These are phyloP conservation scores for Periconia macrospinosa DNA, from an alignment of 2,329 filamentous ascomycete genomes.

Conservation along the genomic window DNA sequence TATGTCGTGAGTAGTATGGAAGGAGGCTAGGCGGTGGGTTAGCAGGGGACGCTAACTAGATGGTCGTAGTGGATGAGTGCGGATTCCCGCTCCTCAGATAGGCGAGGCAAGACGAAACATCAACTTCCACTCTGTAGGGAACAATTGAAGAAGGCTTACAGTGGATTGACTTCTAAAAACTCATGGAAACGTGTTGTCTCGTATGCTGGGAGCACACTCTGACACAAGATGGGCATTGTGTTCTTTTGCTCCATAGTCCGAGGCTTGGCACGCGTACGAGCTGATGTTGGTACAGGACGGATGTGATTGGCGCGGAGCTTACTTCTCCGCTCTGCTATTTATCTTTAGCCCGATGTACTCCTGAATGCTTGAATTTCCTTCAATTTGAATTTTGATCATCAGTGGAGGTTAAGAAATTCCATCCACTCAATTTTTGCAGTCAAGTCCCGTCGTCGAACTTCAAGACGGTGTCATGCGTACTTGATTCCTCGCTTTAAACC, in stretches of 20 bases:
- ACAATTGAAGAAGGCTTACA: neutral
- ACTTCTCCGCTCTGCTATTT: neutral
- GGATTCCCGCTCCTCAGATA: neutral
- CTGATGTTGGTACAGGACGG: neutral
- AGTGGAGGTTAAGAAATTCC: no score
- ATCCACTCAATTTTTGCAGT: no score
- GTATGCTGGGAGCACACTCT: neutral
- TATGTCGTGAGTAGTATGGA: neutral
- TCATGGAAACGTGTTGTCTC: neutral
- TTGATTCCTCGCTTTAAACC: no score
- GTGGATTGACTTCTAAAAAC: neutral
- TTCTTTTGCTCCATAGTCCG: neutral
- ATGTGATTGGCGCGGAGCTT: neutral
- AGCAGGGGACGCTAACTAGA: neutral
- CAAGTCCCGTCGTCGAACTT: no score
- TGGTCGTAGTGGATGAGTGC: neutral
- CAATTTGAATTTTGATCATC: no score
- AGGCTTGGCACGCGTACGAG: neutral
- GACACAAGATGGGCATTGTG: neutral
- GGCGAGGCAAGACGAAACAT: neutral
- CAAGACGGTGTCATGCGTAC: no score
- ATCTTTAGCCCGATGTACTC: neutral
- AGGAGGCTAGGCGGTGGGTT: neutral
- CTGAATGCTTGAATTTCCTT: neutral
- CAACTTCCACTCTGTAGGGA: no score